Evolutionary conservation across 768 basidiomycete species (phyloP).

Genomic region (Hypsizygus marmoreus): DNA sequence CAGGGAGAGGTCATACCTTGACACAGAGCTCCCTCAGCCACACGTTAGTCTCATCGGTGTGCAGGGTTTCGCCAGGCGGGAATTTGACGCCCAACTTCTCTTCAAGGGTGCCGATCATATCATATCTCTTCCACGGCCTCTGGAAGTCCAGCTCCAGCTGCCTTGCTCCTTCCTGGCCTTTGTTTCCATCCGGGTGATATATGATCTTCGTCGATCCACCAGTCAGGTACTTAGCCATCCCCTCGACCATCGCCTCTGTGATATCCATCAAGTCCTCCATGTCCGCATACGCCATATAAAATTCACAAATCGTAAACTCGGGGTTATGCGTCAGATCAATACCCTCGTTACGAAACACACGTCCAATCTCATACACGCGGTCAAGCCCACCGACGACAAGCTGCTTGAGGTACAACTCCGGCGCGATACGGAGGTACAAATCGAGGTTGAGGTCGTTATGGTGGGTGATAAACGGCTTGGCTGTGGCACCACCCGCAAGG

Average conservation of each 20-base stretch:
- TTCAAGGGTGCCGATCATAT: conserved; percentile 97
- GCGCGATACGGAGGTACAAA: conserved; percentile 95
- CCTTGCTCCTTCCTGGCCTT: conserved; percentile 61
- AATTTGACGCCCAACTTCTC: conserved; percentile 91
- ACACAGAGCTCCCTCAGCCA: conserved; percentile 82
- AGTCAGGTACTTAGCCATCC: conserved; percentile 85
- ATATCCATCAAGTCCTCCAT: conserved; percentile 99
- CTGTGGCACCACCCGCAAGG: conserved; percentile 95
- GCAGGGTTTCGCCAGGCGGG: conserved; percentile 89
- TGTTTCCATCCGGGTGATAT: conserved; percentile 95
- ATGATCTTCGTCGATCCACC: conserved; percentile 76
- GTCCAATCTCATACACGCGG: conserved; percentile 97
- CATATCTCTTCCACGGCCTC: conserved; percentile 96
- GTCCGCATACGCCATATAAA: conserved; percentile 99
- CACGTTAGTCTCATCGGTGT: conserved; percentile 84
- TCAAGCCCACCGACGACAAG: conserved; percentile 96
- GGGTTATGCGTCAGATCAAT: conserved; percentile 99
- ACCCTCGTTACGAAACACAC: conserved; percentile 97
- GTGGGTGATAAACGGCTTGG: conserved; percentile 98
- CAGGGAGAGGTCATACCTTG: conserved; percentile 58
- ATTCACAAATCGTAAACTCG: conserved; percentile 99
- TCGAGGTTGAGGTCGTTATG: conserved; percentile 98
- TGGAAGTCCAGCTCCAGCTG: conserved; percentile 82
- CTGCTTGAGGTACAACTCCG: conserved; percentile 97
- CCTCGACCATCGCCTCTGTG: conserved; percentile 88